Evolutionary conservation across 331 rosid species (phyloP), one percentile per base, ranked within the genome.

Genomic region (Spiraea crenata): DNA sequence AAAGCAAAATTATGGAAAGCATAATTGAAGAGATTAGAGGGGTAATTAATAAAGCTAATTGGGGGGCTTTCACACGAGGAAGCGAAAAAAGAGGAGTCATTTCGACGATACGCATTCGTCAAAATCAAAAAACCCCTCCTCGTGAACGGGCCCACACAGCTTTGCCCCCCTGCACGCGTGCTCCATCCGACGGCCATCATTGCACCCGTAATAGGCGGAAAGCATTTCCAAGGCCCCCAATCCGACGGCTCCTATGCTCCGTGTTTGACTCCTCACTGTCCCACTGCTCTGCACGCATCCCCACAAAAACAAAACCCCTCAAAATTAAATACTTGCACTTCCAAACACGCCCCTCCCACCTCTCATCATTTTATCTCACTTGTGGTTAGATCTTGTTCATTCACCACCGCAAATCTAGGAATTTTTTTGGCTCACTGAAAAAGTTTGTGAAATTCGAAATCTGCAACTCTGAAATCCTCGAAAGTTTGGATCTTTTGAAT

Each of bases 161-260:
- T 25, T 19, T 47, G 35, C 72, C 54, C 69, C 56, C 79, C 74
- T 77, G 81, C 98, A 90, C 98, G 97, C 98, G 97, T 86, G 98
- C 91, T 75, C 57, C 57, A 93, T 90, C 97, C 69, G 45, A 89
- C 91, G 98, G 89, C 54, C 65, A 12, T 4, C 37, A 58, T 80
- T 71, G 31, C 74, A 65, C 73, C 92, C 91, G 93, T 70, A 67
- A 81, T 77, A 75, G 70, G 81, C 97, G 92, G 92, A 90, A 77
- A 83, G 74, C 93, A 82, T 85, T 88, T 82, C 90, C 87, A 19
- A 77, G 80, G 67, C 73, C 80, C 76, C 76, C 17, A 11, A 93
- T 93, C 97, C 83, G 80, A 93, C 93, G 97, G 90, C 77, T 84
- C 79, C 72, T 44, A 55, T 74, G 65, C 57, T 74, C 88, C 70